Evolutionary conservation across 495 filamentous ascomycete genomes (phyloP).

Genomic region (Cudoniella acicularis): DNA sequence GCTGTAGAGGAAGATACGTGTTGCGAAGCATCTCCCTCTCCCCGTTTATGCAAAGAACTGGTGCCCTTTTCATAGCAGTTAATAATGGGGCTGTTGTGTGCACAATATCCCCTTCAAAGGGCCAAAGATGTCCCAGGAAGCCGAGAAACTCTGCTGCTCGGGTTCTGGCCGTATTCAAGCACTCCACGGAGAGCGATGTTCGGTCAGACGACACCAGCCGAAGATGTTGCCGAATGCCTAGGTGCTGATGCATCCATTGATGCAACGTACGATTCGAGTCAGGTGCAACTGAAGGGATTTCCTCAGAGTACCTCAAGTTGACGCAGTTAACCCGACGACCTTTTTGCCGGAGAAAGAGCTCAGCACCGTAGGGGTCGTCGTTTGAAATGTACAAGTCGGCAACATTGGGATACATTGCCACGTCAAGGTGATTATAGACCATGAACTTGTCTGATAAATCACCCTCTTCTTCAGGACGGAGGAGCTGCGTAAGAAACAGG

Average conservation of each 20-base stretch:
- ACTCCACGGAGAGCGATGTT: neutral
- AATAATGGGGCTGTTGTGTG: neutral
- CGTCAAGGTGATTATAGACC: slow-evolving; percentile 8
- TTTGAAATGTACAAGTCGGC: slow-evolving; percentile 22
- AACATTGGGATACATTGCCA: neutral
- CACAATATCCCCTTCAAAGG: neutral
- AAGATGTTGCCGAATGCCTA: neutral
- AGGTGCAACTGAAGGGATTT: slow-evolving; percentile 8
- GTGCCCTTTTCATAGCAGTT: neutral
- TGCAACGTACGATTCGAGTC: neutral
- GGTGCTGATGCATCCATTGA: neutral
- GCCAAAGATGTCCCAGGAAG: neutral
- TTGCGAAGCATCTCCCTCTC: neutral
- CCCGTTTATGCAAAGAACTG: neutral
- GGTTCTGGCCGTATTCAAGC: neutral
- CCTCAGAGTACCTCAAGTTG: slow-evolving; percentile 18
- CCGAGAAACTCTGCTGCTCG: neutral
- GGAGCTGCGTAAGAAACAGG: slow-evolving; percentile 29
- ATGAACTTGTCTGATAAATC: slow-evolving; percentile 9
- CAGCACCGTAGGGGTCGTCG: slow-evolving; percentile 19
- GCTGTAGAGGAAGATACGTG: neutral
- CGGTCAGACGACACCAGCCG: neutral
- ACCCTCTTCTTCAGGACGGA: neutral
- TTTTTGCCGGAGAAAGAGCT: slow-evolving; percentile 22
- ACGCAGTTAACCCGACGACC: slow-evolving; percentile 17